A percentile compares a stretch with the other conserved stretches of the same genome.
These are phyloP conservation scores for Biscogniauxia mediterranea DNA, from an alignment of 2,329 filamentous ascomycete genomes.

Conservation along the genomic window DNA sequence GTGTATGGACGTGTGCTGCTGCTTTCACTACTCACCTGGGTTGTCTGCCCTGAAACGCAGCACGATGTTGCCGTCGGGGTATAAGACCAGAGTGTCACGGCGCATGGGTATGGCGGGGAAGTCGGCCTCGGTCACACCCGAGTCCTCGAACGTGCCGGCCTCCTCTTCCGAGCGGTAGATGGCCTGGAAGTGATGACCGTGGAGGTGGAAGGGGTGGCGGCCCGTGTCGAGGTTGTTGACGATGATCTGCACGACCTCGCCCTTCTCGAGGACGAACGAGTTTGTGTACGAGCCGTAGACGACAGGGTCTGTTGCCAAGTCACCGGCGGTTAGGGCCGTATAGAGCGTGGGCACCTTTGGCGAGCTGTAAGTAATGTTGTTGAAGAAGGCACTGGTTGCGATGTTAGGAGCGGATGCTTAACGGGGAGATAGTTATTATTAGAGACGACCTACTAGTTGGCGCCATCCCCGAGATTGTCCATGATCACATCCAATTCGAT, in stretches of 20 bases:
- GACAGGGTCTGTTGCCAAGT: slow-evolving; percentile 54
- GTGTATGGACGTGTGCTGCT: too few relatives aligned
- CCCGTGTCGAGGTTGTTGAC: slow-evolving; percentile 74
- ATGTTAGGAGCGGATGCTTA: background rate
- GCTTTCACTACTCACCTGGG: slow-evolving; percentile 43
- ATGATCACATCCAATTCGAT: slow-evolving; percentile 65
- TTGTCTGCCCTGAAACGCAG: slow-evolving; percentile 68
- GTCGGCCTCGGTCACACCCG: slow-evolving; percentile 42
- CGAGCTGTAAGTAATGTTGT: slow-evolving; percentile 71
- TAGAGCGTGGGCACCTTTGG: slow-evolving; percentile 81
- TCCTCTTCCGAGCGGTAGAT: slow-evolving; percentile 59
- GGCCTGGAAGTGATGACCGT: slow-evolving; percentile 73
- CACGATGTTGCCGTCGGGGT: slow-evolving; percentile 65
- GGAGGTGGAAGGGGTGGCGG: slow-evolving; percentile 75
- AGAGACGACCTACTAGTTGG: slow-evolving; percentile 56
- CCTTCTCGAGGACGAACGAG: slow-evolving; percentile 65
- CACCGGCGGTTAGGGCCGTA: slow-evolving; percentile 64
- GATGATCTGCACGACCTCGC: slow-evolving; percentile 68
- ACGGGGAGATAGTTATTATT: slow-evolving; percentile 40
- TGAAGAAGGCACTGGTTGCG: slow-evolving; percentile 56
- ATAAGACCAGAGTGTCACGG: slow-evolving; percentile 66
- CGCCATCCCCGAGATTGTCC: slow-evolving; percentile 66
- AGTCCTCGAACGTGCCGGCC: slow-evolving; percentile 52
- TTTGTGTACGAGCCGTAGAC: slow-evolving; percentile 68
- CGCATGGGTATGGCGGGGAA: slow-evolving; percentile 60